These are phyloP conservation scores for Fomitopsis pinicola DNA, from an alignment of 1,284 basidiomycete species.

Conservation along the genomic window DNA sequence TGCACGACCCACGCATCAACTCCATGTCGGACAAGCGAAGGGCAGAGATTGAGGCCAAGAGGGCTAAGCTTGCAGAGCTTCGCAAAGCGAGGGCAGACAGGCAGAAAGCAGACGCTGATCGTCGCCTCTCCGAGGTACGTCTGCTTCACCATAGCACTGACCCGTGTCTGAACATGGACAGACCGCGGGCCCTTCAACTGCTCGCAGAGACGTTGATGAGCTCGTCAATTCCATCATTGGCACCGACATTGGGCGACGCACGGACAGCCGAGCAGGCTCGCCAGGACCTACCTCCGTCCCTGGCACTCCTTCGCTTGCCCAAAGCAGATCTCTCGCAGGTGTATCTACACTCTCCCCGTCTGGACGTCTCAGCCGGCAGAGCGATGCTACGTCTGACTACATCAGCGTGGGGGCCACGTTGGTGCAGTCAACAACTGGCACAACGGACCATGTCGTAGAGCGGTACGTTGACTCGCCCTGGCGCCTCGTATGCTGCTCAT, in stretches of 20 bases:
- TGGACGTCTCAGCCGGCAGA: constrained; percentile 61
- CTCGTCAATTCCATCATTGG: constrained; percentile 58
- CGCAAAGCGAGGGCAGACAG: constrained; percentile 69
- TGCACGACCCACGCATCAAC: background rate
- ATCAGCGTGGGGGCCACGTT: constrained; percentile 43
- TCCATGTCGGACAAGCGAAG: constrained; percentile 44
- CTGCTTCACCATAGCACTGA: background rate
- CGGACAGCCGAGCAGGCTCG: constrained; percentile 51
- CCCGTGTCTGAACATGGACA: constrained; percentile 1
- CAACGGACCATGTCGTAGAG: constrained; percentile 64
- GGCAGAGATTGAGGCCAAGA: constrained; percentile 90
- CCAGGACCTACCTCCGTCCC: constrained; percentile 61
- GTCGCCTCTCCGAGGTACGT: constrained; percentile 39
- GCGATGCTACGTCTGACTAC: constrained; percentile 55
- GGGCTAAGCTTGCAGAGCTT: constrained; percentile 83
- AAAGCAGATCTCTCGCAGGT: constrained; percentile 38
- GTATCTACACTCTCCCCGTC: constrained; percentile 44
- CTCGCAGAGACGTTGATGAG: constrained; percentile 62
- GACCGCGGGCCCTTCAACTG: constrained; percentile 28
- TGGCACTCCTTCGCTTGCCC: constrained; percentile 58
- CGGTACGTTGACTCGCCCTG: constrained; percentile 37
- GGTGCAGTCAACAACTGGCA: constrained; percentile 45
- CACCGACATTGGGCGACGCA: constrained; percentile 28
- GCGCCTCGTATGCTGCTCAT: constrained; percentile 1
- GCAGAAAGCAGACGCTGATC: constrained; percentile 54